Base-by-base conservation (phyloP, 75 land plant genomes). In the Sequoia sempervirens region DNA sequence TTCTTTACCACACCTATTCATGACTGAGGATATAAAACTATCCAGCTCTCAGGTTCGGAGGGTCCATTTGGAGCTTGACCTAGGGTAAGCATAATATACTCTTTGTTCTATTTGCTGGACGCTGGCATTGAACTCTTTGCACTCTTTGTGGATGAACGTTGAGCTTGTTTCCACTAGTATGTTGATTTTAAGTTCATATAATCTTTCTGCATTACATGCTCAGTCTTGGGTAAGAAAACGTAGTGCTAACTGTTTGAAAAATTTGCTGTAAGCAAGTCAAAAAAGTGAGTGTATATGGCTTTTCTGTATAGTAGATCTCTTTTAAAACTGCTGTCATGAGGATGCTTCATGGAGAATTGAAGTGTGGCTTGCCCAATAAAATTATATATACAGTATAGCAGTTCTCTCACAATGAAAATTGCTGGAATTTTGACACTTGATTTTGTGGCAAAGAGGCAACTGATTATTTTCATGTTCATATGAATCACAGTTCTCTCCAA, bases 401-500 rank as follows among this genome's bases (percentile, higher is more conserved):
- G 6, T 14, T 47, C 68, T 36, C 40, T 82, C 3, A 69, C n/a
- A 41, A 64, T 28, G 26, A 10, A 74, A 82, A 43, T 30, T 20
- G 40, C 46, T 10, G 12, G 18, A 37, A 17, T 52, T 80, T 87
- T 54, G 11, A 84, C 45, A 13, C 56, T 34, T 43, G 7, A 64
- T 76, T 10, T 26, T 30, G 68, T 17, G 6, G 40, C 20, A 38
- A 75, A 54, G 32, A 43, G 82, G 23, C 40, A 41, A 28, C 38
- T 66, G 45, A 26, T 70, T 81, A 20, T 34, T 45, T 87, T 74
- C 23, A 10, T 61, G 11, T 70, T 1, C 36, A 32, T 34, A 68
- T 36, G 23, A 46, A 28, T 28, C 85, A 58, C 89, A 95, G 96
- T 26, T 96, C 98, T 34, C 83, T 97, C 46, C 68, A 91, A 76